A percentile compares a stretch with the other conserved stretches of the same genome.
phyloP scores from a whole-genome alignment of 768 basidiomycete genomes.

The Phlebiopsis gigantea region DNA sequence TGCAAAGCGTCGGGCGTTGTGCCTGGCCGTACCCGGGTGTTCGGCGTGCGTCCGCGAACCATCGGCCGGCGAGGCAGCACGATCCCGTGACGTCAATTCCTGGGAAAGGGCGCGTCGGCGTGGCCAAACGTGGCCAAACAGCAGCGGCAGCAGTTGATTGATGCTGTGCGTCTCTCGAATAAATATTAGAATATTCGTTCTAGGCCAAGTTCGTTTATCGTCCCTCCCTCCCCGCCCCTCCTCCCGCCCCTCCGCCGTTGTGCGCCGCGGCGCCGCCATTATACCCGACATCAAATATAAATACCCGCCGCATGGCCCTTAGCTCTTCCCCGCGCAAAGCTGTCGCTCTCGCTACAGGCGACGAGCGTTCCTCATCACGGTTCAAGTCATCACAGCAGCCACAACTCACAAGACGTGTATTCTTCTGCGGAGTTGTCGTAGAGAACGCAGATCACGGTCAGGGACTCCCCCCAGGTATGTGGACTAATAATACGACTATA shows the following conservation, averaged over 20 bases:
- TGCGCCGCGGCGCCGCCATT: not conserved
- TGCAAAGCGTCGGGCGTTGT: not conserved
- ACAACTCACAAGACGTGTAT: slow-evolving; percentile 69
- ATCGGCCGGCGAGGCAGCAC: slow-evolving; percentile 2
- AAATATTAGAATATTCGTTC: slow-evolving; percentile 5
- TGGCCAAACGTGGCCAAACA: slow-evolving; percentile 12
- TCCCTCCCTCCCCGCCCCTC: not conserved
- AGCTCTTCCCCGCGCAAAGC: slow-evolving; percentile 68
- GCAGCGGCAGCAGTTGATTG: slow-evolving; percentile 4
- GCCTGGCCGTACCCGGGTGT: not conserved
- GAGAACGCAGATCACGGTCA: slow-evolving; percentile 74
- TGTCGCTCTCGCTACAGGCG: slow-evolving; percentile 67
- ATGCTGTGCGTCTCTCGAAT: not conserved
- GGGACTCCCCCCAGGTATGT: slow-evolving; percentile 61
- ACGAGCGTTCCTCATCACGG: slow-evolving; percentile 39
- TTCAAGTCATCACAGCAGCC: slow-evolving; percentile 33
- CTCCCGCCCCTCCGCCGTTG: not conserved
- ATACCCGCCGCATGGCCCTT: slow-evolving; percentile 47
- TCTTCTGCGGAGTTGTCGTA: slow-evolving; percentile 86
- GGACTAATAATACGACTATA: no score
- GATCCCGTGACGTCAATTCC: slow-evolving; percentile 11
- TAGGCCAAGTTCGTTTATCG: slow-evolving; percentile 1
- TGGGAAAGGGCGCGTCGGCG: slow-evolving; percentile 7
- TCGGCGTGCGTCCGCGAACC: not conserved
- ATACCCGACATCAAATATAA: not conserved